phyloP scores from a whole-genome alignment of 1,139 yeast species.

The Kluyveromyces marxianus region DNA sequence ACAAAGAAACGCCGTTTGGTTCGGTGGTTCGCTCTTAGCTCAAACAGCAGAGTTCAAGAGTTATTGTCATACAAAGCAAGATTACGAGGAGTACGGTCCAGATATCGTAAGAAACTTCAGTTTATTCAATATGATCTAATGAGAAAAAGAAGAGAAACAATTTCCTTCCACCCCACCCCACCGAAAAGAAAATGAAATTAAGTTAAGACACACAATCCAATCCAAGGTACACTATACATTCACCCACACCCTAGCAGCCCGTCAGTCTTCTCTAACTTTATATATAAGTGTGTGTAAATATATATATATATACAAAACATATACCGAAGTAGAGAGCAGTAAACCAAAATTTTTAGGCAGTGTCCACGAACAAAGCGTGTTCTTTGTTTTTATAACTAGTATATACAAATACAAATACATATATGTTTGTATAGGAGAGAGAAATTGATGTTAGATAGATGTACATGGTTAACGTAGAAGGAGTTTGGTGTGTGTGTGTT shows the following conservation, averaged over 20 bases:
- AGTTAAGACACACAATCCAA: background rate
- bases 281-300: too few species aligned
- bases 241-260: background rate
- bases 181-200: background rate
- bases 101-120: conserved; percentile 95
- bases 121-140: conserved; percentile 77
- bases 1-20: conserved; percentile 99
- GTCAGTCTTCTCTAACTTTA: background rate
- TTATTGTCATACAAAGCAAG: conserved; percentile 94
- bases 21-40: conserved; percentile 94
- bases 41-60: conserved; percentile 95
- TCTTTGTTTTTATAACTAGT: background rate
- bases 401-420: background rate
- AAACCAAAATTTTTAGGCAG: too few species aligned
- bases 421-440: too few species aligned
- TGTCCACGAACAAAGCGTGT: too few species aligned
- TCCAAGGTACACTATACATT: background rate
- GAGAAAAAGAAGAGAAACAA: background rate
- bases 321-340: background rate
- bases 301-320: too few species aligned
- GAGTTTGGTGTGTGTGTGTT: too few species aligned
- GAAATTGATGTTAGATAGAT: too few species aligned
- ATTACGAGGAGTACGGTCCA: conserved; percentile 97
- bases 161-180: background rate
- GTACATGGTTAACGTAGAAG: too few species aligned